Evolutionary conservation across 805 yeast genomes (phyloP), one percentile per base, ranked within the genome.

Genomic region (Schizosaccharomyces japonicus): DNA sequence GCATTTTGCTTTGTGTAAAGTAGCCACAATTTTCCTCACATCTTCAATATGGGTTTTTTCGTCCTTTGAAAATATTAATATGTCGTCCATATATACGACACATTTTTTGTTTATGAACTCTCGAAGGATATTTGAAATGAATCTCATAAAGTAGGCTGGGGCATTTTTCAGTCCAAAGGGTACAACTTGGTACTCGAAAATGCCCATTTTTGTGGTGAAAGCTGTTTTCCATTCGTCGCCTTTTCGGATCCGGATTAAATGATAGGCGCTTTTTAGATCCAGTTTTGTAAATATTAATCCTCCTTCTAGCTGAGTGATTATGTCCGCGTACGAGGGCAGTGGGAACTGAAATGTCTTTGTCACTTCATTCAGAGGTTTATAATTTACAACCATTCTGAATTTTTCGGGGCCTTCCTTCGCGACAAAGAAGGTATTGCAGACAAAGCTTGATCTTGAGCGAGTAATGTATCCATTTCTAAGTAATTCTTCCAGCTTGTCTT

Each of bases 151-250:
- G 3, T 54, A 47, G 1, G 57, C 55, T 1, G 61, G 61, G 1
- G 58, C 60, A 47, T 54, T 56, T 10, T 50, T 32, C 39, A 55
- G 47, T 1, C 60, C 62, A 47, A 58, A 57, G 0, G 59, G 61
- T 57, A 58, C 54, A 5, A 55, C 60, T 1, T 28, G 44, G 49
- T 52, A 58, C 39, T 58, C 54, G 45, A 47, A 56, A 4, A 49
- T 48, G 8, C 59, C 62, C 5, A 17, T 4, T 2, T 27, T 48
- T 0, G 58, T 52, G 5, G 19, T 27, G 33, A 59, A 58, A n/a
- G 60, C 56, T 5, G 58, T 57, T 27, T 56, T 53, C n/a, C 32
- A 19, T 15, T 33, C 44, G 45, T 48, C 50, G 13, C 34, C 28
- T 30, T 45, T 25, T 6, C n/a, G 11, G 25, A 45, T 45, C 3